phyloP scores from a whole-genome alignment of 495 filamentous ascomycete genomes.

The Aspergillus ellipticus region DNA sequence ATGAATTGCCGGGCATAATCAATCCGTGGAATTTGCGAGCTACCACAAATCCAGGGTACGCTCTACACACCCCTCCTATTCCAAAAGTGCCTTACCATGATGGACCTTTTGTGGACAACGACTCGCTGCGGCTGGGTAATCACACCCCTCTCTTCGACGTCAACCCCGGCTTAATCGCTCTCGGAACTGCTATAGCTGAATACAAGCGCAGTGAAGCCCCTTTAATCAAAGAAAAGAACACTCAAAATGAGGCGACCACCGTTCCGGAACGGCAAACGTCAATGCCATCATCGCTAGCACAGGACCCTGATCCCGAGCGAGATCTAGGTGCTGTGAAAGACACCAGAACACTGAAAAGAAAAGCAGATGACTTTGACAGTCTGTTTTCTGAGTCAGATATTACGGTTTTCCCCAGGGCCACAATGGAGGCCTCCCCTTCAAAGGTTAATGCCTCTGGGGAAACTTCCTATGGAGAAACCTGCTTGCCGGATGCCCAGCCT shows the following conservation, averaged over 20 bases:
- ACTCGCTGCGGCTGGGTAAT: not conserved
- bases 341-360: conserved; percentile 6
- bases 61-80: not conserved
- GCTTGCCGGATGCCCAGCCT: conserved; percentile 27
- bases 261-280: not conserved
- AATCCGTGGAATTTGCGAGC: not conserved
- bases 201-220: not conserved
- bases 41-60: not conserved
- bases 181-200: not conserved
- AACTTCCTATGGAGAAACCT: conserved; percentile 2
- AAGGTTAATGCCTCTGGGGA: not conserved
- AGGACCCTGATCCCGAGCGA: no score
- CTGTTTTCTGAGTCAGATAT: not conserved
- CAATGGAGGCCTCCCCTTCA: conserved; percentile 2
- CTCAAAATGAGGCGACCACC: not conserved
- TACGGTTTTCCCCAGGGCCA: not conserved
- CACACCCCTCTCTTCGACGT: not conserved
- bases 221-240: not conserved
- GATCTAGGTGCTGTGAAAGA: not conserved
- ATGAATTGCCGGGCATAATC: not conserved
- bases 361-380: conserved; percentile 10
- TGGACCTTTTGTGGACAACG: conserved; percentile 14
- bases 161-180: not conserved
- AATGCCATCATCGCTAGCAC: not conserved
- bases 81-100: conserved; percentile 9